Conservation (phyloP, 2,329 filamentous ascomycete genomes). For the Stenocarpella maydis region DNA sequence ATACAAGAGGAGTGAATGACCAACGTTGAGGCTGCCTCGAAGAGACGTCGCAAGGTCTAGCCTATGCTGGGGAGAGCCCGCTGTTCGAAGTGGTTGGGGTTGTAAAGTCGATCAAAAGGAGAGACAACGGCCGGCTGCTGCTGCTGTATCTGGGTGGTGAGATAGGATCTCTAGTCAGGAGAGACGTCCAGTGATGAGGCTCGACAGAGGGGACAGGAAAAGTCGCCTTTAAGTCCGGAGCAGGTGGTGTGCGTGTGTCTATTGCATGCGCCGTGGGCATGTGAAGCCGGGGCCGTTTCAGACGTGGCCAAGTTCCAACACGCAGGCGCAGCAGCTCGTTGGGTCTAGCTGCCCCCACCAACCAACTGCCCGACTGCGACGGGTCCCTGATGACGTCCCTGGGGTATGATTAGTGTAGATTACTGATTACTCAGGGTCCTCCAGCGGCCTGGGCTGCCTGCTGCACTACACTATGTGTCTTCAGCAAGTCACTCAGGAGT, state of each 20-base stretch:
- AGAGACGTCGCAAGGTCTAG: background rate
- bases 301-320: constrained; percentile 21
- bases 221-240: background rate
- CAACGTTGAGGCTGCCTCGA: background rate
- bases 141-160: background rate
- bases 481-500: too few relatives aligned
- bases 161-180: background rate
- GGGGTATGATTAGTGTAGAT: too few relatives aligned
- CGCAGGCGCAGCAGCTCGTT: background rate
- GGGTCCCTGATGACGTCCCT: background rate
- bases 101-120: background rate
- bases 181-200: background rate
- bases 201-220: background rate
- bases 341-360: constrained; percentile 8
- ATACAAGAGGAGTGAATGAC: background rate
- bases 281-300: constrained; percentile 25
- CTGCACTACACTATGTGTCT: too few relatives aligned
- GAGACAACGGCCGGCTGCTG: background rate
- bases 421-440: too few relatives aligned
- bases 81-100: background rate
- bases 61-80: background rate
- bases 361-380: background rate
- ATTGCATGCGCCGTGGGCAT: constrained; percentile 3
- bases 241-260: background rate
- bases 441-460: too few relatives aligned